Base-by-base conservation (phyloP, 192 early-diverging fungal species). In the Haplosporangium gracile region DNA sequence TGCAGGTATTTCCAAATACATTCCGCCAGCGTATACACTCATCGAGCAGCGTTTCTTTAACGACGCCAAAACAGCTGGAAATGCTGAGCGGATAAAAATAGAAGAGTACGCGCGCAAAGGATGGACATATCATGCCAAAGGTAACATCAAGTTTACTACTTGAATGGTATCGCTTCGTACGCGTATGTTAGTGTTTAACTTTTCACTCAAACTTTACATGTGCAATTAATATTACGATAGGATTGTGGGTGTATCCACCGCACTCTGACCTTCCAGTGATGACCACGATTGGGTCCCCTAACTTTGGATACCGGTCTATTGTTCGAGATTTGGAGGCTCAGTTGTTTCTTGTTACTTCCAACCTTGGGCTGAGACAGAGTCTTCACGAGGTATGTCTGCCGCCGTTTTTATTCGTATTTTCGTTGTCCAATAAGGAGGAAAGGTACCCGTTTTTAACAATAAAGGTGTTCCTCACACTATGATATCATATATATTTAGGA, bases 81-180 rank as follows among this genome's bases (percentile, higher is more conserved):
- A 88, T 42, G 82, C 79, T 0, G 88, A 93, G 9, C 83, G 88
- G 53, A 94, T 97, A 72, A 87, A 90, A 7, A 92, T 98, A 26
- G 88, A 91, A 47, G 98, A 99, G 89, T 99, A 96, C 83, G 82
- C 85, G 18, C 83, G 96, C 42, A 82, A 88, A 8, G 94, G 93
- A 36, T 99, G 98, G 98, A 99, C 98, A 1, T 99, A 94, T 83
- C 98, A 99, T 82, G 97, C 95, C 4, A 99, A 99, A 94, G 97
- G 96, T 96, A 89, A 68, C 2, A 65, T 32, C 29, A 29, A 15
- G 0, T 51, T 22, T 18, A 16, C 20, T 51, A 45, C 49, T 51
- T 20, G 49, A 16, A 51, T 18, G 49, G 20, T 1, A 15, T 51
- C 15, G 13, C 13, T 9, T 15, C 43, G 49, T 16, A 22, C 43